A percentile compares a stretch with the other conserved stretches of the same genome.
Evolutionary conservation across 2,329 filamentous ascomycete species (phyloP).

Genomic region (Fusarium sp.): DNA sequence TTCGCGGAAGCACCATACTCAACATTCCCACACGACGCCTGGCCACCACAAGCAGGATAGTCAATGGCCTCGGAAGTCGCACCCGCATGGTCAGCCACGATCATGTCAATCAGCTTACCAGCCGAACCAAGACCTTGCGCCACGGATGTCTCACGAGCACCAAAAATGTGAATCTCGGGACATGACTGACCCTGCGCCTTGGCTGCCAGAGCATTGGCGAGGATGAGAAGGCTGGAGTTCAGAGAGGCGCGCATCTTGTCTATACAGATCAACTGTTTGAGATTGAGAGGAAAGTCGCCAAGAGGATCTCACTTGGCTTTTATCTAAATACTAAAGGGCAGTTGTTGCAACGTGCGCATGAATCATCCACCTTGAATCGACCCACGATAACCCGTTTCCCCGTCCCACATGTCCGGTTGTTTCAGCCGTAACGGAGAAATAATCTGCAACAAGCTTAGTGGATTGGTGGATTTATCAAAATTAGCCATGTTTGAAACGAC

Average conservation of each 20-base stretch:
- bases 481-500: not conserved
- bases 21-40: conserved; percentile 66
- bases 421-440: not conserved
- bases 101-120: conserved; percentile 61
- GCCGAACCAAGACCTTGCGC: conserved; percentile 64
- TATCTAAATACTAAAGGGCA: not conserved
- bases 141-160: conserved; percentile 61
- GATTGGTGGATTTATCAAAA: conserved; percentile 16
- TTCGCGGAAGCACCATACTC: conserved; percentile 69
- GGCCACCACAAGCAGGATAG: conserved; percentile 73
- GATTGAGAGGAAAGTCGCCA: not conserved
- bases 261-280: not conserved
- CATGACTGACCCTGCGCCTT: conserved; percentile 46
- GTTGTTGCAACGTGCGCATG: not conserved
- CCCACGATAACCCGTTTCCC: not conserved
- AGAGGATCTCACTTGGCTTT: not conserved
- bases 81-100: conserved; percentile 60
- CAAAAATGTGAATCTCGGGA: conserved; percentile 58
- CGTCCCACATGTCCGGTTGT: not conserved
- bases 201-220: conserved; percentile 14
- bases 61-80: conserved; percentile 65
- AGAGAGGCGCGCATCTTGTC: conserved; percentile 26
- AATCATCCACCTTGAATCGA: not conserved
- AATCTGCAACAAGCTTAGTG: fast-evolving
- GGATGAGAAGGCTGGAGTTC: conserved; percentile 13